A percentile compares a stretch with the other conserved stretches of the same genome.
phyloP scores from a whole-genome alignment of 495 filamentous ascomycete species.

The Aspergillus asperescens region DNA sequence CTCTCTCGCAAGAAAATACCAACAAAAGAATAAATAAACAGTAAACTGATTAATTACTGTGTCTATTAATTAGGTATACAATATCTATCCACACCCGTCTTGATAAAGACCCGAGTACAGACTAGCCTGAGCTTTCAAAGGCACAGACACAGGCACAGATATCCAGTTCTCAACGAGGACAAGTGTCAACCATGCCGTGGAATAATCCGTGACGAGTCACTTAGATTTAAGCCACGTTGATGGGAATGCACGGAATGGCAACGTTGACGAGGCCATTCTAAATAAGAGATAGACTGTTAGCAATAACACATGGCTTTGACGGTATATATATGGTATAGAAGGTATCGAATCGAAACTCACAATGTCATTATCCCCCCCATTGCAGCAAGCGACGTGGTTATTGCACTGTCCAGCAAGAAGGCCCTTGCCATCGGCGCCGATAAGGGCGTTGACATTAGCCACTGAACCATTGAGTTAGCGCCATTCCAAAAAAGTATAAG shows the following conservation, averaged over 20 bases:
- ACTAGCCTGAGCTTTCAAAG: too few species aligned
- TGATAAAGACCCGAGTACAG: too few species aligned
- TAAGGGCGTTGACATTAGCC: conserved; percentile 31
- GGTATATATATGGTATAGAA: not conserved
- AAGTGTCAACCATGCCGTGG: too few species aligned
- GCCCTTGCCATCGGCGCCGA: conserved; percentile 17
- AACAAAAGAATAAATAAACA: too few species aligned
- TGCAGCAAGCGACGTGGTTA: conserved; percentile 47
- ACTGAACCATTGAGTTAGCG: conserved; percentile 10
- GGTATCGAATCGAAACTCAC: conserved; percentile 16
- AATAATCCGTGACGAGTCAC: too few species aligned
- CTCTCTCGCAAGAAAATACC: too few species aligned
- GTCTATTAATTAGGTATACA: too few species aligned
- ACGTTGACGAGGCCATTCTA: conserved; percentile 39
- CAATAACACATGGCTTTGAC: not conserved
- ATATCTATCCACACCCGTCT: too few species aligned
- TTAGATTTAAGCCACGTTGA: conserved; percentile 18
- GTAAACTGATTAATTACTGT: too few species aligned
- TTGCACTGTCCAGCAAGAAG: conserved; percentile 34
- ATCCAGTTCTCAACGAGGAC: too few species aligned
- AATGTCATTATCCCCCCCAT: conserved; percentile 29
- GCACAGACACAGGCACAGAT: too few species aligned
- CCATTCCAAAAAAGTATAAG: not conserved
- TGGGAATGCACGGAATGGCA: conserved; percentile 40
- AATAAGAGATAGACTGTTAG: not conserved